phyloP scores from a whole-genome alignment of 805 yeast species.

The Candida verbasci region DNA sequence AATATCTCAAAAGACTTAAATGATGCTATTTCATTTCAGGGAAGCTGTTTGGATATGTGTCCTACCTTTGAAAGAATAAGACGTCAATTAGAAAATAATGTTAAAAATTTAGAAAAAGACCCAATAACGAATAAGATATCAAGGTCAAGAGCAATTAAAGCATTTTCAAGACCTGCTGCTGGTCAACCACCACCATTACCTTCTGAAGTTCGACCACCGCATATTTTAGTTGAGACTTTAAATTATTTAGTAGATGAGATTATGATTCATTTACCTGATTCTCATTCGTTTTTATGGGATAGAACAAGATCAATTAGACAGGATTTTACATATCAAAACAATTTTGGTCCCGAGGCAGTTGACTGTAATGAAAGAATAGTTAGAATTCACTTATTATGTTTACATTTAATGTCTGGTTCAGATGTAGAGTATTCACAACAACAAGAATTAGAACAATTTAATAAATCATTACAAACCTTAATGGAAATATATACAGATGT shows the following conservation, averaged over 20 bases:
- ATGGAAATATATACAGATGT: slow-evolving; percentile 83
- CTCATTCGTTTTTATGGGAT: slow-evolving; percentile 94
- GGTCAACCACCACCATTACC: slow-evolving; percentile 98
- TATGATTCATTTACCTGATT: slow-evolving; percentile 66
- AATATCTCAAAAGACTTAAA: slow-evolving; percentile 75
- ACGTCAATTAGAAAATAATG: slow-evolving; percentile 83
- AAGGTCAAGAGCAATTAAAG: slow-evolving; percentile 67
- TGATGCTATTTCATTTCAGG: slow-evolving; percentile 84
- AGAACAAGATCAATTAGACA: slow-evolving; percentile 94
- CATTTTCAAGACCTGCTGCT: slow-evolving; percentile 95
- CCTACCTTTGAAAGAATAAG: slow-evolving; percentile 89
- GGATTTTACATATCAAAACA: slow-evolving; percentile 94
- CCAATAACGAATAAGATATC: slow-evolving; percentile 51
- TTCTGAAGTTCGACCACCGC: slow-evolving; percentile 95
- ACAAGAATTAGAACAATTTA: slow-evolving; percentile 92
- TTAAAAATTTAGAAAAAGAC: slow-evolving; percentile 71
- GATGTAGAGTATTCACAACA: slow-evolving; percentile 78
- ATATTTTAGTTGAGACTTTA: slow-evolving; percentile 59
- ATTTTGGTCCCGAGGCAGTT: slow-evolving; percentile 87
- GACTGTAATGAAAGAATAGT: slow-evolving; percentile 91
- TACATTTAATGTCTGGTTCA: slow-evolving; percentile 81
- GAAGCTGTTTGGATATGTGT: slow-evolving; percentile 92
- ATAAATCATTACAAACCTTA: slow-evolving; percentile 83
- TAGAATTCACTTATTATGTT: slow-evolving; percentile 73
- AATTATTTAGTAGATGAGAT: slow-evolving; percentile 65